phyloP scores from a whole-genome alignment of 768 basidiomycete genomes.

The Termitomyces sp. region DNA sequence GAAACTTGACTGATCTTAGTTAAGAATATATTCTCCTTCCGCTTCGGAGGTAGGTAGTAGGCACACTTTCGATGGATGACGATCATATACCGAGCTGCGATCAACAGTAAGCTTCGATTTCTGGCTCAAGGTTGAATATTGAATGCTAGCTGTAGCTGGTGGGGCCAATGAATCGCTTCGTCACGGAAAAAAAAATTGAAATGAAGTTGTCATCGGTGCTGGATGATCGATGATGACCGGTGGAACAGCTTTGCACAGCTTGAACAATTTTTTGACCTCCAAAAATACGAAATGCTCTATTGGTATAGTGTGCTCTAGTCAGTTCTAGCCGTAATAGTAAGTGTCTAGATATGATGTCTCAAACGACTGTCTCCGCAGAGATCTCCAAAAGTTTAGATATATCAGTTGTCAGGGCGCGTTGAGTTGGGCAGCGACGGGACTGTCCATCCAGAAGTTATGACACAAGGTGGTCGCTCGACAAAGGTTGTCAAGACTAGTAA shows the following conservation, averaged over 20 bases:
- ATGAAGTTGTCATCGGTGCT: not conserved
- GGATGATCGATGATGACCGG: not conserved
- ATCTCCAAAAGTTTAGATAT: not conserved
- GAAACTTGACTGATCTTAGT: conserved; percentile 3
- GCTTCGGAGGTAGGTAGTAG: too few species aligned
- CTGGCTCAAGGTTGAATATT: not conserved
- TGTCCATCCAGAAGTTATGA: not conserved
- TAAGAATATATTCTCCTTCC: not conserved
- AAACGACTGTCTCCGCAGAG: not conserved
- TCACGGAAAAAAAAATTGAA: not conserved
- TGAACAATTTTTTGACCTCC: not conserved
- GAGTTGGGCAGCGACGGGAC: not conserved
- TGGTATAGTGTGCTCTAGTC: not conserved
- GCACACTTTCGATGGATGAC: not conserved
- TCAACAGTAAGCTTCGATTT: not conserved
- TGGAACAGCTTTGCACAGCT: conserved; percentile 7
- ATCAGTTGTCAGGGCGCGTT: not conserved
- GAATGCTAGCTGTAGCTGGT: not conserved
- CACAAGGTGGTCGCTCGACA: not conserved
- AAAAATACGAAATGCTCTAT: not conserved
- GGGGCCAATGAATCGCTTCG: not conserved
- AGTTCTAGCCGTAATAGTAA: not conserved
- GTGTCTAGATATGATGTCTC: not conserved
- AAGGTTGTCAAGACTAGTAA: not conserved
- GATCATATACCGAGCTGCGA: not conserved